phyloP scores from a whole-genome alignment of 495 filamentous ascomycete genomes.

The Penicillium longicatenatum region DNA sequence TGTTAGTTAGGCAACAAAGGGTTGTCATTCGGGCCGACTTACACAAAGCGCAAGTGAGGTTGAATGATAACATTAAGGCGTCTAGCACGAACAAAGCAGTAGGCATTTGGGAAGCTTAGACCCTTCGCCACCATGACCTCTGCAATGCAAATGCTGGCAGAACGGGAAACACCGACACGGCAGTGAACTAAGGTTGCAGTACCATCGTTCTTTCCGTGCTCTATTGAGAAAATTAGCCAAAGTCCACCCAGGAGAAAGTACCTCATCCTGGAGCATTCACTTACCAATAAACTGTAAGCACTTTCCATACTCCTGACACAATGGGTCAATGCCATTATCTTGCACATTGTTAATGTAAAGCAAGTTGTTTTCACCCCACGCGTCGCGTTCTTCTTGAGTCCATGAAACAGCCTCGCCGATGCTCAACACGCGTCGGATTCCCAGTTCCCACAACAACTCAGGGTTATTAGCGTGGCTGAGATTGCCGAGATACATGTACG shows the following conservation, averaged over 20 bases:
- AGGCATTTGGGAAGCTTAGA: conserved; percentile 87
- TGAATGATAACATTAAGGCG: conserved; percentile 79
- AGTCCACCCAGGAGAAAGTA: background rate
- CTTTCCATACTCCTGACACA: conserved; percentile 82
- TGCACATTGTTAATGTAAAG: conserved; percentile 83
- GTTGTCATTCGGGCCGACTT: conserved; percentile 14
- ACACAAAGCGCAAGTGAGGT: conserved; percentile 69
- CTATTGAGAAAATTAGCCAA: conserved; percentile 43
- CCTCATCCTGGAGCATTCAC: conserved; percentile 24
- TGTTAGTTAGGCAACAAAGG: conserved; percentile 18
- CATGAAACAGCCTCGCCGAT: conserved; percentile 91
- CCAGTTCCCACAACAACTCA: conserved; percentile 72
- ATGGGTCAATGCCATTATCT: conserved; percentile 92
- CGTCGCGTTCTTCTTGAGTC: conserved; percentile 64
- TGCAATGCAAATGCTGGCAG: conserved; percentile 96
- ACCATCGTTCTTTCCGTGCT: conserved; percentile 69
- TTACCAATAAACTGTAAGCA: conserved; percentile 92
- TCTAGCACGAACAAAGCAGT: conserved; percentile 93
- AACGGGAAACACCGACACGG: conserved; percentile 91
- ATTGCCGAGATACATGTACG: conserved; percentile 97
- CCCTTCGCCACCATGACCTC: conserved; percentile 85
- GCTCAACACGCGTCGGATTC: conserved; percentile 84
- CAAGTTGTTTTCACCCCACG: conserved; percentile 73
- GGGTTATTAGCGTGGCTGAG: conserved; percentile 92
- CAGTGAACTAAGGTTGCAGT: conserved; percentile 95